Evolutionary conservation across 768 basidiomycete species (phyloP).

Genomic region (Strobilomyces confusus): DNA sequence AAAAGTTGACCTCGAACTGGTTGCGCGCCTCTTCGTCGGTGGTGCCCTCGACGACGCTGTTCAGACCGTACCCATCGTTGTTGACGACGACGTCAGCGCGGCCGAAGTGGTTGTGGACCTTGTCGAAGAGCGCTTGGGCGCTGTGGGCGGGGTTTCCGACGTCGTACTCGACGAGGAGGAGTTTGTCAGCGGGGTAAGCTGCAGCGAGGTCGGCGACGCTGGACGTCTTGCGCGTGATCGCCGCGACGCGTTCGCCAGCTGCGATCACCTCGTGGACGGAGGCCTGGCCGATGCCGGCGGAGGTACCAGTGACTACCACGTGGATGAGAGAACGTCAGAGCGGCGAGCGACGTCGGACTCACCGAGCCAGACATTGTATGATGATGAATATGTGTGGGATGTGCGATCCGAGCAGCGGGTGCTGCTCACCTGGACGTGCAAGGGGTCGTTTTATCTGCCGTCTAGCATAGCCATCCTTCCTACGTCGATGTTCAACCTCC

Average conservation of each 20-base stretch:
- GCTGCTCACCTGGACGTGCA: too few relatives aligned
- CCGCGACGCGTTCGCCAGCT: slow-evolving; percentile 27
- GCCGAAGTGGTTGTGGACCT: slow-evolving; percentile 16
- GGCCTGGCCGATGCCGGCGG: slow-evolving; percentile 36
- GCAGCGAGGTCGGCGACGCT: slow-evolving; percentile 6
- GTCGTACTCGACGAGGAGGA: too few relatives aligned
- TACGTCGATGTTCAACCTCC: background rate
- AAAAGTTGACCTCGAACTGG: slow-evolving; percentile 33
- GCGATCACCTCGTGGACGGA: slow-evolving; percentile 26
- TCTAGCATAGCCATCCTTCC: too few relatives aligned
- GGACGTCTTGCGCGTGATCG: slow-evolving; percentile 24
- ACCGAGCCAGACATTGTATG: slow-evolving; percentile 14
- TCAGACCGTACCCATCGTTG: slow-evolving; percentile 27
- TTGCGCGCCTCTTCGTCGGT: slow-evolving; percentile 24
- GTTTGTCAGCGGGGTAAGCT: too few relatives aligned
- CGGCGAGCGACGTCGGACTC: background rate
- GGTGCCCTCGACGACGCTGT: slow-evolving; percentile 24
- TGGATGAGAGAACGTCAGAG: background rate
- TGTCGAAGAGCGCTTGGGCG: too few relatives aligned
- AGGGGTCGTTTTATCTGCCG: too few relatives aligned
- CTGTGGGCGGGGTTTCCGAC: too few relatives aligned
- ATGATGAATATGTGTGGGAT: too few relatives aligned
- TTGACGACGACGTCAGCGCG: slow-evolving; percentile 33
- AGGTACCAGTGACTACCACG: slow-evolving; percentile 39
- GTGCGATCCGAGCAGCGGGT: too few relatives aligned